Evolutionary conservation across 225 moss, liverwort and hornwort species (phyloP).

Genomic region (Polytrichum commune): DNA sequence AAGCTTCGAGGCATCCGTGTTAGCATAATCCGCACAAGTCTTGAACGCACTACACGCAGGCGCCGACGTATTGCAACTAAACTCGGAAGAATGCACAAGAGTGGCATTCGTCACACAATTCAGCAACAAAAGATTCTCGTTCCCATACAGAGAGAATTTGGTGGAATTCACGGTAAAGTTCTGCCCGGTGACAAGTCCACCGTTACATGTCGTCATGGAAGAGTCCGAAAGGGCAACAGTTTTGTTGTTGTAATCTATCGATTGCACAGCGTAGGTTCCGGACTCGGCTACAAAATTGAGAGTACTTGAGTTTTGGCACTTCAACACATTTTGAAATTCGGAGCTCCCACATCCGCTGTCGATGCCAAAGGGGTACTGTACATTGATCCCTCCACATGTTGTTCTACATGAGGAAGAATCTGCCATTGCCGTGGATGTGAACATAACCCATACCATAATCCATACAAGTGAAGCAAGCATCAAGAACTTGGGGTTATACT

Average conservation of each 20-base stretch:
- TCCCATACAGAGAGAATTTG: constrained; percentile 16
- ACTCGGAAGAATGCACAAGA: constrained; percentile 26
- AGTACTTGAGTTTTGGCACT: constrained; percentile 21
- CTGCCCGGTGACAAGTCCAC: constrained; percentile 28
- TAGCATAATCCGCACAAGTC: constrained; percentile 42
- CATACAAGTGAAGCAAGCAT: too few relatives aligned
- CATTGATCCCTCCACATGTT: constrained; percentile 20
- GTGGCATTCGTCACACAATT: constrained; percentile 37
- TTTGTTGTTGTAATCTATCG: constrained; percentile 25
- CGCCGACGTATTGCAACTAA: constrained; percentile 32
- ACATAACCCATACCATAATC: too few relatives aligned
- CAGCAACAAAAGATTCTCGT: constrained; percentile 29
- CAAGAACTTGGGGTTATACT: too few relatives aligned
- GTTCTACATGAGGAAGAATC: constrained; percentile 12
- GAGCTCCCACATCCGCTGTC: constrained; percentile 32
- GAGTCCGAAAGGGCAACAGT: constrained; percentile 17
- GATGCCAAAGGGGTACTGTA: constrained; percentile 34
- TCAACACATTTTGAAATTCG: constrained; percentile 18
- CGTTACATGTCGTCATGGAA: constrained; percentile 41
- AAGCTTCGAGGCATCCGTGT: constrained; percentile 19
- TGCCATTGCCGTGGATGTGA: too few relatives aligned
- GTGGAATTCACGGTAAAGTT: constrained; percentile 21
- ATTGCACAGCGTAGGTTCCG: constrained; percentile 27
- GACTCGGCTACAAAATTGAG: constrained; percentile 24
- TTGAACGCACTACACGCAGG: constrained; percentile 42